Evolutionary conservation across 2,329 filamentous ascomycete species (phyloP), one percentile per base, ranked within the genome.

Genomic region (Pseudogymnoascus sp.): DNA sequence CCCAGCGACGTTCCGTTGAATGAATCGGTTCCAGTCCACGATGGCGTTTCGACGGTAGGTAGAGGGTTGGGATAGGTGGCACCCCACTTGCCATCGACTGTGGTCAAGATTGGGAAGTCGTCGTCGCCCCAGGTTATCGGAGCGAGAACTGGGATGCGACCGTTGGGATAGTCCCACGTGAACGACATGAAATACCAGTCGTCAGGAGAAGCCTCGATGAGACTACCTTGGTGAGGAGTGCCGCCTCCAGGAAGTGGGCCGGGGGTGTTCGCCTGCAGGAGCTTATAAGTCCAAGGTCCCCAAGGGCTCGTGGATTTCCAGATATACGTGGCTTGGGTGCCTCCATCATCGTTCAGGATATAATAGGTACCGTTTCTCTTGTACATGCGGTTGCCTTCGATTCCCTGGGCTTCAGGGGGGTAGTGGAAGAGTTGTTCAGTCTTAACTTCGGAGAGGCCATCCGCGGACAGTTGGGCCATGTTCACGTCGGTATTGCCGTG

Each of bases 101-200:
- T 73, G 1, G 69, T 73, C 0, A 83, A 71, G 5, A 67, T 60
- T 0, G 83, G 83, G 68, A 76, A 85, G 0, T 81, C 82, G 58
- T 85, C 79, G 0, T 68, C 66, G 3, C 73, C 76, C 78, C 79
- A 86, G 0, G 70, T 76, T 2, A 85, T 68, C 0, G 82, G 82
- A 0, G 83, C 82, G 2, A 84, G 71, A 1, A 84, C 80, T 0
- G 84, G 84, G 11, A 84, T 77, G 26, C 83, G 76, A 0, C 83
- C 84, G 4, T 75, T 78, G 0, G 84, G 83, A 63, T 83, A 85
- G 0, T 77, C 74, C 68, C 81, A 79, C 1, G 78, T 72, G 68
- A 85, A 86, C 0, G 80, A 77, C 70, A 84, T 79, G 64, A 81
- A 86, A 67, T 82, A 84, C 82, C 83, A 86, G 10, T 80, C 72